Conservation (phyloP, 148 eudicot genomes). For the Rhododendron molle region DNA sequence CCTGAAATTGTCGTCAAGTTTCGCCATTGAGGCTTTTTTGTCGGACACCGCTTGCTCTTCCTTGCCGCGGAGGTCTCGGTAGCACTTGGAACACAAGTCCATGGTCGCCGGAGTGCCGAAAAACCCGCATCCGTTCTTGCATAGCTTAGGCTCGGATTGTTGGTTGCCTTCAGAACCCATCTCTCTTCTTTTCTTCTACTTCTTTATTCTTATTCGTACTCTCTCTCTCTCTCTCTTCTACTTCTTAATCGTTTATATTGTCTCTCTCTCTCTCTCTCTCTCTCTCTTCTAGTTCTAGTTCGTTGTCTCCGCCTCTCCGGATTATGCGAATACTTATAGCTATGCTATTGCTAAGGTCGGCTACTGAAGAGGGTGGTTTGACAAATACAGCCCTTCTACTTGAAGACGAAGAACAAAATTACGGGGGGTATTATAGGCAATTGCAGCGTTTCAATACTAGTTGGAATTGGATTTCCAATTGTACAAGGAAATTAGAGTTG, state of each 20-base stretch:
- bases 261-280: background rate
- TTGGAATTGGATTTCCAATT: background rate
- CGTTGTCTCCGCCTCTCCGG: no score
- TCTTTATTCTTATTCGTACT: no score
- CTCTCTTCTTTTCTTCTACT: background rate
- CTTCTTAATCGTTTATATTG: no score
- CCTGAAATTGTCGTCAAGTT: background rate
- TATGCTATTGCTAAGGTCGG: background rate
- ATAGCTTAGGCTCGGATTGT: constrained; percentile 43
- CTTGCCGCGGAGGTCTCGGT: constrained; percentile 27
- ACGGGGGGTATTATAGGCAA: background rate
- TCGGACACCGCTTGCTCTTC: constrained; percentile 43
- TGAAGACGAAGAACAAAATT: background rate
- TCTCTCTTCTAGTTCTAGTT: background rate
- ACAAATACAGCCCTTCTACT: background rate
- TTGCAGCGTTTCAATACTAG: background rate
- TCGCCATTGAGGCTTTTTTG: constrained; percentile 30
- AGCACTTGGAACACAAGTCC: constrained; percentile 60
- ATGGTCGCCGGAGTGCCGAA: constrained; percentile 54
- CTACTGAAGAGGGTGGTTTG: background rate
- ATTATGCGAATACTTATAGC: no score
- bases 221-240: background rate
- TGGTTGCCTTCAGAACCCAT: constrained; percentile 44
- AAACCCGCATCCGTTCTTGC: constrained; percentile 69
- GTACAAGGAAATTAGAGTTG: no score